Conservation (phyloP, 2,329 filamentous ascomycete species). For the Penicillium decumbens region DNA sequence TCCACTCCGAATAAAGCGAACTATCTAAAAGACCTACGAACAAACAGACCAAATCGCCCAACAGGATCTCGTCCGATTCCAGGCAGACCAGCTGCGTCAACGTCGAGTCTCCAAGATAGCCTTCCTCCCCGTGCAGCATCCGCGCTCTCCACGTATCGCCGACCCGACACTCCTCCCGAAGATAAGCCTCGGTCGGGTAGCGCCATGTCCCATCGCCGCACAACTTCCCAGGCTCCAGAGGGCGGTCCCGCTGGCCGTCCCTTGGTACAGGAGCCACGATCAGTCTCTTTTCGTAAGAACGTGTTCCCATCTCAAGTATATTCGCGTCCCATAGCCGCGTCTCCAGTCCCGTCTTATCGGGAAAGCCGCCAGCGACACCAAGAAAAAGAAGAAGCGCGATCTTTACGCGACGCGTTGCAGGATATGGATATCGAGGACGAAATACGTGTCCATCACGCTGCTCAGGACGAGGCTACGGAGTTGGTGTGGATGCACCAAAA, state of each 20-base stretch:
- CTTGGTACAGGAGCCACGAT: constrained; percentile 37
- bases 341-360: constrained; percentile 46
- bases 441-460: constrained; percentile 50
- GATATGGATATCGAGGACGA: constrained; percentile 57
- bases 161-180: constrained; percentile 19
- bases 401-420: constrained; percentile 54
- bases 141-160: constrained; percentile 38
- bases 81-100: constrained; percentile 40
- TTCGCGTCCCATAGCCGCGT: constrained; percentile 26
- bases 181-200: constrained; percentile 37
- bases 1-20: constrained; percentile 41
- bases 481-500: constrained; percentile 61
- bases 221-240: constrained; percentile 27
- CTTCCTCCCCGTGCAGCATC: constrained; percentile 42
- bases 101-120: constrained; percentile 23
- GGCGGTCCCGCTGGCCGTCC: constrained; percentile 34
- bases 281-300: constrained; percentile 32
- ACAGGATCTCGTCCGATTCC: constrained; percentile 59
- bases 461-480: constrained; percentile 60
- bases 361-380: constrained; percentile 53
- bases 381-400: constrained; percentile 56
- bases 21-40: constrained; percentile 58
- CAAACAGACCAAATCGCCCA: constrained; percentile 53
- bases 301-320: constrained; percentile 36
- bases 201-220: constrained; percentile 39